A percentile compares a stretch with the other conserved stretches of the same genome.
Evolutionary conservation across 73 alveolate species (phyloP).

Genomic region (Stentor roeselii): DNA sequence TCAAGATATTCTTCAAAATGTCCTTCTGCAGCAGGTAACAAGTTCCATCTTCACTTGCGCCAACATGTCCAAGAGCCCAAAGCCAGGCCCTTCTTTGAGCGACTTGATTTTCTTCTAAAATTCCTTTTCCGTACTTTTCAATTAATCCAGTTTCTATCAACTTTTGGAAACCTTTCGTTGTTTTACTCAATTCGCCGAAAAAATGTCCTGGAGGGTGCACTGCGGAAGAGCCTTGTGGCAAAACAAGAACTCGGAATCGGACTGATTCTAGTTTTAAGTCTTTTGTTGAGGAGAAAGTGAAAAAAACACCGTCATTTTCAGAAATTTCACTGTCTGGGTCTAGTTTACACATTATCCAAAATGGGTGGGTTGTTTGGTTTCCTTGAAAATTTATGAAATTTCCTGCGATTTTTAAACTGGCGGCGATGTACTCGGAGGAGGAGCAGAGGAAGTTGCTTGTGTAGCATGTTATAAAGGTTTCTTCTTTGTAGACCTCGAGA

Average conservation of each 20-base stretch:
- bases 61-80: conserved; percentile 33
- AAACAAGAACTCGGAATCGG: conserved; percentile 24
- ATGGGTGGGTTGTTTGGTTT: conserved; percentile 42
- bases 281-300: not conserved
- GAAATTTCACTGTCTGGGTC: not conserved
- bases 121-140: conserved; percentile 34
- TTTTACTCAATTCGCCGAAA: conserved; percentile 59
- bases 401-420: conserved; percentile 46
- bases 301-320: conserved; percentile 25
- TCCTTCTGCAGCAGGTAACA: not conserved
- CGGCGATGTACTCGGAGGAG: conserved; percentile 26
- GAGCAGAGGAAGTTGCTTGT: not conserved
- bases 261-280: conserved; percentile 28
- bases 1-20: not conserved
- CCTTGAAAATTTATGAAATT: conserved; percentile 57
- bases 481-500: not conserved
- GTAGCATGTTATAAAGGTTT: not conserved
- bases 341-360: conserved; percentile 32
- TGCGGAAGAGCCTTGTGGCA: conserved; percentile 49
- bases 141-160: conserved; percentile 44
- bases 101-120: not conserved
- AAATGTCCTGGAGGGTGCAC: conserved; percentile 53
- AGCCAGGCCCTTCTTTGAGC: conserved; percentile 18
- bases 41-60: conserved; percentile 13
- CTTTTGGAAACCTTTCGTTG: conserved; percentile 9